These are phyloP conservation scores for Aspergillus udagawae DNA, from an alignment of 2,329 filamentous ascomycete genomes.

Conservation along the genomic window DNA sequence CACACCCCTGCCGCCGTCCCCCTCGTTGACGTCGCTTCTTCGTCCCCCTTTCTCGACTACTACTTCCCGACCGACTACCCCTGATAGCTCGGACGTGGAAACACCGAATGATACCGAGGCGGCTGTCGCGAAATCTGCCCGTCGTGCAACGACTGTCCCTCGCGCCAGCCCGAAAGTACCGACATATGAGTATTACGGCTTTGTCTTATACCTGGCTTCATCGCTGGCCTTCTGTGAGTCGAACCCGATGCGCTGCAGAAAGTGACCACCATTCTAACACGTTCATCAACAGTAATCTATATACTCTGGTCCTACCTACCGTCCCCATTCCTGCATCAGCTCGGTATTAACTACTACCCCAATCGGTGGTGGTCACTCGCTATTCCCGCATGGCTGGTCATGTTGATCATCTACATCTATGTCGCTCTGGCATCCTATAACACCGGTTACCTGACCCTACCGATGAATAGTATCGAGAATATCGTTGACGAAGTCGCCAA, in stretches of 20 bases:
- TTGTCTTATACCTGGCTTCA: conserved; percentile 90
- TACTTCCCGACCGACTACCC: conserved; percentile 86
- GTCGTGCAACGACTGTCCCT: conserved; percentile 63
- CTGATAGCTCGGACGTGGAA: conserved; percentile 87
- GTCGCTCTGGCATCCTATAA: conserved; percentile 90
- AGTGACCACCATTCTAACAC: conserved; percentile 2
- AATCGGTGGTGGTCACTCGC: conserved; percentile 97
- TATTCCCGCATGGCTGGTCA: conserved; percentile 84
- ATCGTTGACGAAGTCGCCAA: conserved; percentile 87
- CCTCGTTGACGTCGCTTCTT: conserved; percentile 85
- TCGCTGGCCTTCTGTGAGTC: conserved; percentile 71
- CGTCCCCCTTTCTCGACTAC: conserved; percentile 62
- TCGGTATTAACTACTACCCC: conserved; percentile 95
- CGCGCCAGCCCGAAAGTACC: conserved; percentile 88
- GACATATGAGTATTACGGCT: conserved; percentile 99
- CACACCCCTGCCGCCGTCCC: conserved; percentile 86
- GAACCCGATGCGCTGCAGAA: background rate
- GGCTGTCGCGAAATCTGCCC: conserved; percentile 58
- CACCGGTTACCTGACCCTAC: conserved; percentile 78
- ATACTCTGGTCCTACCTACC: conserved; percentile 86
- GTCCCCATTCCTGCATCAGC: conserved; percentile 81
- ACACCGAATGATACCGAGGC: conserved; percentile 57
- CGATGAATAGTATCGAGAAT: conserved; percentile 75
- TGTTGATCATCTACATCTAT: conserved; percentile 87
- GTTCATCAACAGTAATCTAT: conserved; percentile 49